Evolutionary conservation across 2,329 filamentous ascomycete genomes (phyloP).

Genomic region (Trichoderma endophyticum): DNA sequence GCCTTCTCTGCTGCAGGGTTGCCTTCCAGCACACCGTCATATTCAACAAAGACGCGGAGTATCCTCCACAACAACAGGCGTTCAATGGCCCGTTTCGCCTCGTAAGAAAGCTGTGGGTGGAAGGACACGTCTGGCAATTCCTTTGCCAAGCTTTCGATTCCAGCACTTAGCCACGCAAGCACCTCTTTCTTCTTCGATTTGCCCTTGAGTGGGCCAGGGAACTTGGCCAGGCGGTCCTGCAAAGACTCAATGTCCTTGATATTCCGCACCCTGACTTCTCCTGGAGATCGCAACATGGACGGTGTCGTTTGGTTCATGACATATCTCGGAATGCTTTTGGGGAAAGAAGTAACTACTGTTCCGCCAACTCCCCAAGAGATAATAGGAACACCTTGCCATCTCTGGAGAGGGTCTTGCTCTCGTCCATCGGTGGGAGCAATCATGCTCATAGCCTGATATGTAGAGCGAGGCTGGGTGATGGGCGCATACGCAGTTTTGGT

Average conservation of each 20-base stretch:
- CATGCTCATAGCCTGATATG: slow-evolving; percentile 56
- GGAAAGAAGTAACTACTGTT: slow-evolving; percentile 77
- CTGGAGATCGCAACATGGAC: slow-evolving; percentile 76
- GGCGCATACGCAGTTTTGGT: slow-evolving; percentile 31
- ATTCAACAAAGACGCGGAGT: slow-evolving; percentile 74
- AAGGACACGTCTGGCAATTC: slow-evolving; percentile 48
- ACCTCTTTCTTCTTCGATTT: slow-evolving; percentile 97
- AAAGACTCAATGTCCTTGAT: slow-evolving; percentile 71
- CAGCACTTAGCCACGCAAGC: slow-evolving; percentile 71
- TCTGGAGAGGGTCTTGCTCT: slow-evolving; percentile 72
- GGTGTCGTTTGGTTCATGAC: slow-evolving; percentile 68
- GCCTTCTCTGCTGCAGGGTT: slow-evolving; percentile 68
- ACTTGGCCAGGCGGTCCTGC: slow-evolving; percentile 70
- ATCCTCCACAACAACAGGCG: slow-evolving; percentile 85
- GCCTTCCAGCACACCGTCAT: slow-evolving; percentile 79
- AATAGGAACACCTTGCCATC: slow-evolving; percentile 87
- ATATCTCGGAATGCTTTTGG: slow-evolving; percentile 84
- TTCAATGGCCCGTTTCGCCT: slow-evolving; percentile 72
- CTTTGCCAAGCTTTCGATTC: slow-evolving; percentile 71
- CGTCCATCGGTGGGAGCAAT: slow-evolving; percentile 63
- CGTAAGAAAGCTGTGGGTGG: slow-evolving; percentile 50
- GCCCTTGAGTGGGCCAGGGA: slow-evolving; percentile 83
- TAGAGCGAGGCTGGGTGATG: slow-evolving; percentile 45
- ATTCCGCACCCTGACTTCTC: slow-evolving; percentile 74
- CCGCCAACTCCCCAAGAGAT: slow-evolving; percentile 89